phyloP scores from a whole-genome alignment of 352 stramenopile genomes.

The Pythium dissimile region DNA sequence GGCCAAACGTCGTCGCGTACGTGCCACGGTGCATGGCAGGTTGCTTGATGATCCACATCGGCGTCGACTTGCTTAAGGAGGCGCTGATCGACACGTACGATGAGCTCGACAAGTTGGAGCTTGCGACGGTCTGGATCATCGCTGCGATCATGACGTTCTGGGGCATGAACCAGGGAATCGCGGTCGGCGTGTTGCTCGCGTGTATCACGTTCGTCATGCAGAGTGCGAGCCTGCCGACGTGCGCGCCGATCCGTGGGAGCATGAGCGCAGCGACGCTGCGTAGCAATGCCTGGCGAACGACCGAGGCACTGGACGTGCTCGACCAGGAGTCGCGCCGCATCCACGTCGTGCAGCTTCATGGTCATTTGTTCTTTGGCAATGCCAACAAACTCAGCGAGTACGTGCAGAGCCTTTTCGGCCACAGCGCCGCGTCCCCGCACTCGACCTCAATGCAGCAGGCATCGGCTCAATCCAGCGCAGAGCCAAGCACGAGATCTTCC shows the following conservation, averaged over 20 bases:
- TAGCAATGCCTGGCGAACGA: slow-evolving; percentile 68
- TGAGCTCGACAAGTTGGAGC: slow-evolving; percentile 89
- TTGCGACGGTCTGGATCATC: slow-evolving; percentile 90
- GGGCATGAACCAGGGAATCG: slow-evolving; percentile 90
- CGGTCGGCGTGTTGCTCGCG: slow-evolving; percentile 83
- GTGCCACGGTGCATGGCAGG: slow-evolving; percentile 92
- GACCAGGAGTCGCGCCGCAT: slow-evolving; percentile 77
- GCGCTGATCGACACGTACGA: slow-evolving; percentile 85
- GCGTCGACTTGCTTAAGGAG: slow-evolving; percentile 88
- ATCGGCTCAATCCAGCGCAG: neutral
- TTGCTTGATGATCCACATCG: slow-evolving; percentile 90
- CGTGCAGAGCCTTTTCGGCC: slow-evolving; percentile 69
- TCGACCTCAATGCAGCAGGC: neutral
- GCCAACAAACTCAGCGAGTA: slow-evolving; percentile 87
- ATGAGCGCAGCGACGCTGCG: slow-evolving; percentile 90
- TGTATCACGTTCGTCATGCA: slow-evolving; percentile 91
- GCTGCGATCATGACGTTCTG: slow-evolving; percentile 89
- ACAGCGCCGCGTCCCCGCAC: neutral
- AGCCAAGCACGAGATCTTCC: neutral
- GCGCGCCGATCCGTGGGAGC: slow-evolving; percentile 85
- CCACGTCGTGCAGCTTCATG: slow-evolving; percentile 74
- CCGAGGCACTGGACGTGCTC: slow-evolving; percentile 78
- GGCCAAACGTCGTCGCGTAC: slow-evolving; percentile 79
- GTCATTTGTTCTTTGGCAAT: slow-evolving; percentile 90
- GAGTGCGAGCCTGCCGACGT: slow-evolving; percentile 74